These are phyloP conservation scores for Claviceps paspali DNA, from an alignment of 2,329 filamentous ascomycete species.

Conservation along the genomic window DNA sequence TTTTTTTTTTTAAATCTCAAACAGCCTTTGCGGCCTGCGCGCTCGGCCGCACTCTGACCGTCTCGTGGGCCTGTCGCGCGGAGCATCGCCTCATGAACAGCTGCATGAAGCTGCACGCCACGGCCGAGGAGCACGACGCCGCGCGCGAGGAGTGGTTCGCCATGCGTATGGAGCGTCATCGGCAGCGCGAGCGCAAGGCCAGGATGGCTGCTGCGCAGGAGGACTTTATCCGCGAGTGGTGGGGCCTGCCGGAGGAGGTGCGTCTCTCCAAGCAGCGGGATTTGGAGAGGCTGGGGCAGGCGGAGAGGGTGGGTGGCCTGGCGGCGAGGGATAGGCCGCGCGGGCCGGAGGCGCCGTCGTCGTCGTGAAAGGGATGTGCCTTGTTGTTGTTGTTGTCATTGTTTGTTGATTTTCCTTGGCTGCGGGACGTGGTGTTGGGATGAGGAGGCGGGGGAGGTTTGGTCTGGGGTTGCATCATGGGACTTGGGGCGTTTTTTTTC, in stretches of 20 bases:
- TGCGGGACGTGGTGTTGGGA: too few species aligned
- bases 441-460: too few species aligned
- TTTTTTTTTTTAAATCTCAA: too few species aligned
- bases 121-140: conserved; percentile 68
- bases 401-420: too few species aligned
- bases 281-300: conserved; percentile 33
- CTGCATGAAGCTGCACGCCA: conserved; percentile 83
- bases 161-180: conserved; percentile 52
- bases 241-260: conserved; percentile 45
- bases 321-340: conserved; percentile 20
- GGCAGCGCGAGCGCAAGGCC: conserved; percentile 49
- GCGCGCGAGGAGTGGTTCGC: conserved; percentile 92
- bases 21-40: conserved; percentile 80
- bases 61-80: conserved; percentile 71
- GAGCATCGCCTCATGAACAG: conserved; percentile 78
- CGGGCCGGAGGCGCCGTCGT: conserved; percentile 3
- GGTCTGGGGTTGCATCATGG: too few species aligned
- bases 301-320: conserved; percentile 41
- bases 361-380: too few species aligned
- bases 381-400: too few species aligned
- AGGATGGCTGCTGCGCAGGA: conserved; percentile 46
- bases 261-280: conserved; percentile 32
- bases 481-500: too few species aligned
- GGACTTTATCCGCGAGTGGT: conserved; percentile 51
- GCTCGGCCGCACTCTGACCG: conserved; percentile 67